Evolutionary conservation across 352 stramenopile species (phyloP), one percentile per base, ranked within the genome.

Genomic region (Phytopythium helicoides): DNA sequence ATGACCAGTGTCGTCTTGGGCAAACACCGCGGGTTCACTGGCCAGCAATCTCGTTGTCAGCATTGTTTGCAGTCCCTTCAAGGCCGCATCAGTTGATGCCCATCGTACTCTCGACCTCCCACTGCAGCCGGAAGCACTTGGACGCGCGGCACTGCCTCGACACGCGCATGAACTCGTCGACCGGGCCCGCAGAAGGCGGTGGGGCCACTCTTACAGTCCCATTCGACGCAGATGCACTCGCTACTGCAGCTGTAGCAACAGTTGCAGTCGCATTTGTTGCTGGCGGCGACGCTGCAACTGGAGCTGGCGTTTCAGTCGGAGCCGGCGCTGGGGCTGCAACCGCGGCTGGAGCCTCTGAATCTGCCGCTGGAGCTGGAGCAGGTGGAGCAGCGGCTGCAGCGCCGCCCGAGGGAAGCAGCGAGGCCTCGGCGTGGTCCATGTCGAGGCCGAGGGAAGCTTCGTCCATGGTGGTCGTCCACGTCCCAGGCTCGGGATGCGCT

Each of bases 21-120:
- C 9, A 59, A 52, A 47, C 76, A 92, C 23, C 83, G 78, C 38
- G 83, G 83, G 49, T 93, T 93, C 62, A 90, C 83, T 93, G 37
- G 15, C 3, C 22, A 44, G 39, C n/a, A 28, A 38, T 51, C 28
- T 5, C 28, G 28, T 33, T 33, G 28, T 33, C 28, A 33, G 9
- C 28, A 33, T 9, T 33, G 5, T n/a, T n/a, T 12, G 18, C n/a
- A 42, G 31, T 26, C 6, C 15, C n/a, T n/a, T n/a, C n/a, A 21
- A 18, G 9, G 25, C 10, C 18, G 10, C 1, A 9, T 21, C 35
- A 37, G n/a, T 40, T n/a, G 21, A 22, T 28, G 35, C 6, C 18
- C 3, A n/a, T 58, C 81, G 52, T 52, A 92, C 82, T 85, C 53
- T 92, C 80, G 6, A 79, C 70, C 50, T 92, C 82, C 82, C 82